Percentiles rank a stretch among this genome's conserved stretches.
Conservation (phyloP, 2,329 filamentous ascomycete genomes). For the Sporothrix sp. region DNA sequence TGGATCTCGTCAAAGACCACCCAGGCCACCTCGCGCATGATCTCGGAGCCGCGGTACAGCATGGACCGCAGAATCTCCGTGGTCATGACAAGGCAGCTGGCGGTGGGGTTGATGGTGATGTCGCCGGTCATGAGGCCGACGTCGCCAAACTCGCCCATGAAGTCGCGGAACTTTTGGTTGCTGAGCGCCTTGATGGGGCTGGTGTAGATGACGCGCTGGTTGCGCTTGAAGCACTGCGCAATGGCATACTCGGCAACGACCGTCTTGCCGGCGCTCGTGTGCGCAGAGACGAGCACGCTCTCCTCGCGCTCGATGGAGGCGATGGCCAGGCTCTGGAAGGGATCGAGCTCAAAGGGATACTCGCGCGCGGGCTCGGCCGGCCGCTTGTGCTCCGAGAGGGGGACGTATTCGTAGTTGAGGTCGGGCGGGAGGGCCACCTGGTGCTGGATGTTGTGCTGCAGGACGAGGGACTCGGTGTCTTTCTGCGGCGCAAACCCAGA, state of each 20-base stretch:
- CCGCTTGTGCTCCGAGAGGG: constrained; percentile 90
- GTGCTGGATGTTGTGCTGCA: constrained; percentile 97
- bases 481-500: constrained; percentile 54
- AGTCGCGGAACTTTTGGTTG: constrained; percentile 98
- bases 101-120: constrained; percentile 97
- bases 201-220: constrained; percentile 97
- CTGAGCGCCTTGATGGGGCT: constrained; percentile 98
- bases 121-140: constrained; percentile 98
- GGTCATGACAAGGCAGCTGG: constrained; percentile 97
- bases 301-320: constrained; percentile 92
- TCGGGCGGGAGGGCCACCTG: constrained; percentile 91
- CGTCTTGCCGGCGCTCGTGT: constrained; percentile 96
- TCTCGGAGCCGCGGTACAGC: constrained; percentile 95
- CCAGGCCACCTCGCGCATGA: constrained; percentile 99
- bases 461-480: constrained; percentile 61
- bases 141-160: constrained; percentile 89
- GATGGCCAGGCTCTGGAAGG: constrained; percentile 92
- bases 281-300: constrained; percentile 91
- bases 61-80: constrained; percentile 98
- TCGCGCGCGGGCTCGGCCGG: constrained; percentile 74
- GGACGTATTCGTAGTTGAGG: constrained; percentile 86
- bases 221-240: constrained; percentile 91
- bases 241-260: constrained; percentile 98
- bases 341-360: constrained; percentile 88
- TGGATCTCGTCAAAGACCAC: constrained; percentile 98